Evolutionary conservation across 305 asterid species (phyloP).

Genomic region (Andrographis paniculata): DNA sequence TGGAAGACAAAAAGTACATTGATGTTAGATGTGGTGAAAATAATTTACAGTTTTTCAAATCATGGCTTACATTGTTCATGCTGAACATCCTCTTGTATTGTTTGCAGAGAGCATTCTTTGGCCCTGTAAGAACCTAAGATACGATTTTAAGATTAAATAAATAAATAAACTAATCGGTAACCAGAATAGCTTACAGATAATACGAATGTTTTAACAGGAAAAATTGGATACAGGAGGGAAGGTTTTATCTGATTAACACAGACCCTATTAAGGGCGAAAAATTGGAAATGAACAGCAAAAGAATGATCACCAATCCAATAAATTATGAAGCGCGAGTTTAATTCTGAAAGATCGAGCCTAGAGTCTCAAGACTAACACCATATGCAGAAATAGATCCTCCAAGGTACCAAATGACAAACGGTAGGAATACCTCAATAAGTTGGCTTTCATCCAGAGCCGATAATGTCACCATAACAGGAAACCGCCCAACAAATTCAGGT

Average conservation of each 20-base stretch:
- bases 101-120: constrained; percentile 75
- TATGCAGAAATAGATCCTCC: constrained; percentile 1
- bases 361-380: not conserved
- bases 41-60: not conserved
- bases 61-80: constrained; percentile 58
- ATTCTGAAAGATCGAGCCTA: not conserved
- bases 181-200: constrained; percentile 1
- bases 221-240: no score
- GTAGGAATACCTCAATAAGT: constrained; percentile 57
- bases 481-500: constrained; percentile 81
- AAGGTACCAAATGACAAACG: constrained; percentile 12
- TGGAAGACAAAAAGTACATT: not conserved
- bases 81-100: constrained; percentile 77
- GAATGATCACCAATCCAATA: not conserved
- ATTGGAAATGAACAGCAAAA: no score
- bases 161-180: constrained; percentile 4
- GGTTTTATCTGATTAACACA: no score
- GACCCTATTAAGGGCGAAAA: no score
- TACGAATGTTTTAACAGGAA: no score
- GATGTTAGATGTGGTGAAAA: no score
- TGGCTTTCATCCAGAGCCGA: constrained; percentile 67
- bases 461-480: constrained; percentile 67
- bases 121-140: constrained; percentile 63
- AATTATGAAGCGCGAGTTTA: not conserved
- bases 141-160: constrained; percentile 8